A percentile compares a stretch with the other conserved stretches of the same genome.
Evolutionary conservation across 441 rosid species (phyloP).

Genomic region (Pelargonium fulgidum): DNA sequence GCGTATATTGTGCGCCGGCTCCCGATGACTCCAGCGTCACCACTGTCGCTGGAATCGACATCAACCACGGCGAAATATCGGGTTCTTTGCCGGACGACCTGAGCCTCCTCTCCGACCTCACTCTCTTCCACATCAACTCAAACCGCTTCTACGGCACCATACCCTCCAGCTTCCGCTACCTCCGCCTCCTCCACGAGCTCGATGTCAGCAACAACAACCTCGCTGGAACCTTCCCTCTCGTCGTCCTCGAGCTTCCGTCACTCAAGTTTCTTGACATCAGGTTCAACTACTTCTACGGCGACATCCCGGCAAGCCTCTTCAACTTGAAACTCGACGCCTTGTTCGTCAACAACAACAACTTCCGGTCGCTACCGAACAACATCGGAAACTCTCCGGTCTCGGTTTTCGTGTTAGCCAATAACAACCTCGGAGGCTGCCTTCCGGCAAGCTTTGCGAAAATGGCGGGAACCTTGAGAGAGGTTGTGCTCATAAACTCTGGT

Average conservation of each 20-base stretch:
- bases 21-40: conserved; percentile 36
- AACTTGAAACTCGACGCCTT: conserved; percentile 71
- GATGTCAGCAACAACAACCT: conserved; percentile 73
- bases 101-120: conserved; percentile 66
- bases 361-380: conserved; percentile 54
- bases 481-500: conserved; percentile 43
- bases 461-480: conserved; percentile 48
- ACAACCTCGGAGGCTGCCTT: conserved; percentile 44
- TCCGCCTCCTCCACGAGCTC: conserved; percentile 41
- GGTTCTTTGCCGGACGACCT: conserved; percentile 65
- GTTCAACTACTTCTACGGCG: conserved; percentile 51
- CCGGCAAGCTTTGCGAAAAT: conserved; percentile 56
- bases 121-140: conserved; percentile 68
- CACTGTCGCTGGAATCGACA: conserved; percentile 80
- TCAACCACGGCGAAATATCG: conserved; percentile 62
- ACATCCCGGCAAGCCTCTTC: conserved; percentile 47
- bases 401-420: conserved; percentile 69
- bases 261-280: conserved; percentile 70
- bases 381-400: conserved; percentile 74
- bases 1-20: conserved; percentile 68
- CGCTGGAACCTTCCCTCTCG: conserved; percentile 54
- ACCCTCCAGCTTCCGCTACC: conserved; percentile 39
- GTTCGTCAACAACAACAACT: conserved; percentile 67
- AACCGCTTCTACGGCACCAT: conserved; percentile 55
- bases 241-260: conserved; percentile 51